Evolutionary conservation across 2,329 filamentous ascomycete species (phyloP).

Genomic region (Scedosporium dehoogii): DNA sequence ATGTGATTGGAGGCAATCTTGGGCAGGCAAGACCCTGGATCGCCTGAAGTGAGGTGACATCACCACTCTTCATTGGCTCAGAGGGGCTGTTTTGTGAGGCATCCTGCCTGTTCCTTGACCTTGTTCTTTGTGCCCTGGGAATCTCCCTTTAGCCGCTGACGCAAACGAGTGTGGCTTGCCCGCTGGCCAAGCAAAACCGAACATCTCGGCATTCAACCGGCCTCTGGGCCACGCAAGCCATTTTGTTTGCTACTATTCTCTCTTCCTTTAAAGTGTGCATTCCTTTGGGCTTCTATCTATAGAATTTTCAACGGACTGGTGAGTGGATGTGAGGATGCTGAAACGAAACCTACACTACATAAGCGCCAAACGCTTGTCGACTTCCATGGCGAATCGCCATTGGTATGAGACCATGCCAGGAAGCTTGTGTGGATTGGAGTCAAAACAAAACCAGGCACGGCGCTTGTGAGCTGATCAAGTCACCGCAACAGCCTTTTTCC

Average conservation of each 20-base stretch:
- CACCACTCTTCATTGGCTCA: neutral
- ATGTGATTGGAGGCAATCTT: neutral
- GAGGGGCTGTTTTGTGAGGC: neutral
- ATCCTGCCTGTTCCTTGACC: neutral
- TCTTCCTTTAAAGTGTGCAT: neutral
- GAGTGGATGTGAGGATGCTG: neutral
- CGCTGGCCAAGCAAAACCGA: neutral
- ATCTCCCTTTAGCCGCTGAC: neutral
- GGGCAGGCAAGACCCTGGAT: neutral
- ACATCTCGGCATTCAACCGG: no score
- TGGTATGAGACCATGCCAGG: neutral
- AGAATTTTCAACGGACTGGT: neutral
- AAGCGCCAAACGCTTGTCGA: neutral
- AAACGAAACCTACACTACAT: neutral
- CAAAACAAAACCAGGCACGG: neutral
- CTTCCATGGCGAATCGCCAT: no score
- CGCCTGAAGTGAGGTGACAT: neutral
- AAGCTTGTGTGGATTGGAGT: neutral
- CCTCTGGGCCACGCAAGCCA: neutral
- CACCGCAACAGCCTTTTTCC: no score
- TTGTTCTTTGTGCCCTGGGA: neutral
- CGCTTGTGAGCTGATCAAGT: neutral
- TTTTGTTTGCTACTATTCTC: neutral
- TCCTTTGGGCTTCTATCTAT: neutral
- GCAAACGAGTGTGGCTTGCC: neutral